phyloP scores from a whole-genome alignment of 78 protist species.

The Polysphondylium violaceum region DNA sequence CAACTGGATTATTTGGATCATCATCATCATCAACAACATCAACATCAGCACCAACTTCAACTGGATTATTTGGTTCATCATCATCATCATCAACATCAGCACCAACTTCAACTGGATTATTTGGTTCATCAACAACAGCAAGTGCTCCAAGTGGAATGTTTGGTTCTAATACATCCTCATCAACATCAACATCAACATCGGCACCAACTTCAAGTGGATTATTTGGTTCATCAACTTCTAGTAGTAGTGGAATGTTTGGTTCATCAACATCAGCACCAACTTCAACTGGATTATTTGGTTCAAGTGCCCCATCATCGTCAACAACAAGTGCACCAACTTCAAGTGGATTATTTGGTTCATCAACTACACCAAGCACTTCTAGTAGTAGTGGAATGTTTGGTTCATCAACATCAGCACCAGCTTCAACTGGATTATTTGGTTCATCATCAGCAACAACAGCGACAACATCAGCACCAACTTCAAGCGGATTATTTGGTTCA shows the following conservation, averaged over 20 bases:
- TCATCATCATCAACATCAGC: neutral
- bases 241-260: neutral
- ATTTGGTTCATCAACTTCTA: neutral
- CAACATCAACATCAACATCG: neutral
- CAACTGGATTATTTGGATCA: slow-evolving; percentile 10
- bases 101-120: neutral
- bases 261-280: neutral
- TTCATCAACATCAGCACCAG: neutral
- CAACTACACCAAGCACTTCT: neutral
- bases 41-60: too few relatives aligned
- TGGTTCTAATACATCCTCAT: neutral
- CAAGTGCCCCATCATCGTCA: neutral
- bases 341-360: neutral
- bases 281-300: neutral
- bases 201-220: neutral
- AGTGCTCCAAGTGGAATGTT: neutral
- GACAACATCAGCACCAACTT: too few relatives aligned
- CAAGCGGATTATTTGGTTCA: too few relatives aligned
- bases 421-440: neutral
- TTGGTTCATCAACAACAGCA: neutral
- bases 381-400: neutral
- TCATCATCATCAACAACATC: neutral
- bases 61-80: slow-evolving; percentile 12
- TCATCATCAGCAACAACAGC: neutral
- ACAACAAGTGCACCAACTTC: neutral